phyloP scores from a whole-genome alignment of 75 land plant species.

The Pinus albicaulis region DNA sequence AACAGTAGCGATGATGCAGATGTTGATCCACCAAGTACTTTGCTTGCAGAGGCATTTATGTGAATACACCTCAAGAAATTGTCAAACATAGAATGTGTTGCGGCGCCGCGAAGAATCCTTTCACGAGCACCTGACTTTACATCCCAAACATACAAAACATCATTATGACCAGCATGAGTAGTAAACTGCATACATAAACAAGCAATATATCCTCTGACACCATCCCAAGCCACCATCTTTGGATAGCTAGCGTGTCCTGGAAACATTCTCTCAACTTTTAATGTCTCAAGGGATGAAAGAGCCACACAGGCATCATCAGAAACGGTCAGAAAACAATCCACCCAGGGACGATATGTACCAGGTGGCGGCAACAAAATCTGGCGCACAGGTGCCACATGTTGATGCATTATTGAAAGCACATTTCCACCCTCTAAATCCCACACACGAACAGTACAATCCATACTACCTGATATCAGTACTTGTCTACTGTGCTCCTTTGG shows the following conservation, averaged over 20 bases:
- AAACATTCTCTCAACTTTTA: slow-evolving; percentile 83
- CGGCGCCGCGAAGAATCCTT: slow-evolving; percentile 71
- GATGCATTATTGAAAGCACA: slow-evolving; percentile 66
- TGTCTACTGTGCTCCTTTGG: slow-evolving; percentile 15
- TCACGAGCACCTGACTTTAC: slow-evolving; percentile 86
- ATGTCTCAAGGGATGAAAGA: slow-evolving; percentile 71
- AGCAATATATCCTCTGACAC: slow-evolving; percentile 73
- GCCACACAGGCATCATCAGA: slow-evolving; percentile 77
- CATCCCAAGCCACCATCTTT: slow-evolving; percentile 74
- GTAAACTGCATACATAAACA: slow-evolving; percentile 40
- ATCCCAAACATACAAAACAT: slow-evolving; percentile 80
- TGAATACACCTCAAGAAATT: slow-evolving; percentile 50
- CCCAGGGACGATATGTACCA: slow-evolving; percentile 60
- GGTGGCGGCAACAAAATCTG: slow-evolving; percentile 73
- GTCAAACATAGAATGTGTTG: slow-evolving; percentile 77
- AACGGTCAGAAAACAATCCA: slow-evolving; percentile 76
- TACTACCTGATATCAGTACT: slow-evolving; percentile 74
- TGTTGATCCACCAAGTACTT: slow-evolving; percentile 29
- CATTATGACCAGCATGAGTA: slow-evolving; percentile 21
- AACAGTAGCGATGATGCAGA: slow-evolving; percentile 60
- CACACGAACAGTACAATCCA: slow-evolving; percentile 73
- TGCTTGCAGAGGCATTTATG: slow-evolving; percentile 25
- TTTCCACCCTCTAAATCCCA: slow-evolving; percentile 75
- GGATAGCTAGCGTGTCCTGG: slow-evolving; percentile 74
- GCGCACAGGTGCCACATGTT: slow-evolving; percentile 77